phyloP scores from a whole-genome alignment of 2,329 filamentous ascomycete genomes.

The Zasmidium citrigriseum region DNA sequence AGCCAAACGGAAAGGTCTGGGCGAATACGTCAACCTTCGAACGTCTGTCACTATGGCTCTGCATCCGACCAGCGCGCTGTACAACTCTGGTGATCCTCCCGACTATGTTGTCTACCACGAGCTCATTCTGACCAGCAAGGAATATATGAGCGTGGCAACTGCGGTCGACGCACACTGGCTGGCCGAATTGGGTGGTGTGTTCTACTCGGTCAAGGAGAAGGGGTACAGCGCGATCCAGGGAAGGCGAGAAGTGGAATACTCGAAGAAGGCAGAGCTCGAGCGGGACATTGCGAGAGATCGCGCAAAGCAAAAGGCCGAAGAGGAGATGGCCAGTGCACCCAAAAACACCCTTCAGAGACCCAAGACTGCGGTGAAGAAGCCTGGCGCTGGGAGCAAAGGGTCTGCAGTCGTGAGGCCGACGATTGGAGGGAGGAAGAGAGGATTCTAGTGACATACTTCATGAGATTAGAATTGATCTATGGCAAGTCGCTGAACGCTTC shows the following conservation, averaged over 20 bases:
- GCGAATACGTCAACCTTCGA: slow-evolving; percentile 94
- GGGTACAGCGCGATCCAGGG: slow-evolving; percentile 55
- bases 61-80: slow-evolving; percentile 90
- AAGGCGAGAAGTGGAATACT: slow-evolving; percentile 33
- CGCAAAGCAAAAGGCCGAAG: slow-evolving; percentile 20
- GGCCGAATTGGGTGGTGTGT: slow-evolving; percentile 92
- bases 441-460: too few relatives aligned
- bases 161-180: slow-evolving; percentile 96
- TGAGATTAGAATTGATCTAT: not conserved
- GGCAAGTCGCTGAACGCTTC: too few relatives aligned
- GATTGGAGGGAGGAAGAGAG: slow-evolving; percentile 23
- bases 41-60: slow-evolving; percentile 93
- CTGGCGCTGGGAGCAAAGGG: slow-evolving; percentile 18
- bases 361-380: slow-evolving; percentile 23
- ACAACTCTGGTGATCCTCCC: slow-evolving; percentile 88
- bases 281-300: slow-evolving; percentile 30
- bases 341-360: too few relatives aligned
- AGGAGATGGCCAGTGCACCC: slow-evolving; percentile 8
- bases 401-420: slow-evolving; percentile 34
- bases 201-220: slow-evolving; percentile 97
- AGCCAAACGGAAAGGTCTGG: slow-evolving; percentile 91
- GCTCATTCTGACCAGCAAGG: slow-evolving; percentile 91
- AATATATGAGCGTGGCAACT: slow-evolving; percentile 98
- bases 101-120: slow-evolving; percentile 99
- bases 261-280: slow-evolving; percentile 34